phyloP scores from a whole-genome alignment of 129 eudicot species.

The Saussurea involucrata region DNA sequence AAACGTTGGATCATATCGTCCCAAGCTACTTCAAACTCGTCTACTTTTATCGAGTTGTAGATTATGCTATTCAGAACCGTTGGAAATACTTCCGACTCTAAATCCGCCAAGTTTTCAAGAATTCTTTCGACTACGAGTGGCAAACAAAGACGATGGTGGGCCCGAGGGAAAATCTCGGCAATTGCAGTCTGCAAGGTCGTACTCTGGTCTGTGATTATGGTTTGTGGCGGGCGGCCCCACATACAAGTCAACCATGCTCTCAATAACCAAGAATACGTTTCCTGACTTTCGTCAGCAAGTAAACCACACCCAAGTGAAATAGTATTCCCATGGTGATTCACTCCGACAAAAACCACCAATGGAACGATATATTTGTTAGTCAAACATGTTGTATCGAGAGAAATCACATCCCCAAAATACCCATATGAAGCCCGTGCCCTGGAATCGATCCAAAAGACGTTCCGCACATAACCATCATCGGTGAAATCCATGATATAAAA shows the following conservation, averaged over 20 bases:
- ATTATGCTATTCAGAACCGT: slow-evolving; percentile 44
- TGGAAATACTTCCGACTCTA: slow-evolving; percentile 52
- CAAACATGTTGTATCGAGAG: slow-evolving; percentile 65
- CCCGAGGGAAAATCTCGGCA: slow-evolving; percentile 76
- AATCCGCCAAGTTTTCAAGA: slow-evolving; percentile 40
- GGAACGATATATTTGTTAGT: slow-evolving; percentile 52
- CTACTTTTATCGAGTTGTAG: slow-evolving; percentile 47
- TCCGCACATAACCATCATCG: slow-evolving; percentile 63
- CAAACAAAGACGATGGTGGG: slow-evolving; percentile 58
- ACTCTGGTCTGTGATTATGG: slow-evolving; percentile 58
- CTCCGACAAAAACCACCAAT: slow-evolving; percentile 61
- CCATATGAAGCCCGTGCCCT: slow-evolving; percentile 73
- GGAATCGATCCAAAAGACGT: slow-evolving; percentile 86
- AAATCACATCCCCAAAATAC: slow-evolving; percentile 74
- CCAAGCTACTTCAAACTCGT: slow-evolving; percentile 85
- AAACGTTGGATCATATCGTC: slow-evolving; percentile 67
- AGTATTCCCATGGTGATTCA: slow-evolving; percentile 79
- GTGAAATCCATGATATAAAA: slow-evolving; percentile 73
- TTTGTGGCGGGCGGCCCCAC: slow-evolving; percentile 85
- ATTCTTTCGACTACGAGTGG: slow-evolving; percentile 56
- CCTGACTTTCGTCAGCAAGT: slow-evolving; percentile 66
- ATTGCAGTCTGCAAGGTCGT: slow-evolving; percentile 49
- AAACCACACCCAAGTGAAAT: slow-evolving; percentile 63
- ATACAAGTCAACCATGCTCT: slow-evolving; percentile 84
- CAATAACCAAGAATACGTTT: slow-evolving; percentile 69